A percentile compares a stretch with the other conserved stretches of the same genome.
Conservation (phyloP, 2,329 filamentous ascomycete species). For the Claviceps spartinae region DNA sequence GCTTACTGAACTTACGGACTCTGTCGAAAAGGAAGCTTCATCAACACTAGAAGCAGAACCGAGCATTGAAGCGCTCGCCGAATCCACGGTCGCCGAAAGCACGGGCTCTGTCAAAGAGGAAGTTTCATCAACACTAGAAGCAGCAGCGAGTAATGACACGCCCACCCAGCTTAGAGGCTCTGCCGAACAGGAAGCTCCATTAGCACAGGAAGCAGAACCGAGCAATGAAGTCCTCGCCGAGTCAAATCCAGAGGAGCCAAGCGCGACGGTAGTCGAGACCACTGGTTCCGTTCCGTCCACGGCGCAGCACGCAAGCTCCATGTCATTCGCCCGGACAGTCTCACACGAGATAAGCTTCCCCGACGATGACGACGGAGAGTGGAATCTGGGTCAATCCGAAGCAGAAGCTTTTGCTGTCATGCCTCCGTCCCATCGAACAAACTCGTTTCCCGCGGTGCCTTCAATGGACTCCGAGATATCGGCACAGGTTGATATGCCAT, state of each 20-base stretch:
- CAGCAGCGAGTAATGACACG: neutral
- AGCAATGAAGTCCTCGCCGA: neutral
- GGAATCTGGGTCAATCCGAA: conserved; percentile 36
- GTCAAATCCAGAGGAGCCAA: neutral
- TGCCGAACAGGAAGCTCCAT: neutral
- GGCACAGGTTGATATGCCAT: conserved; percentile 21
- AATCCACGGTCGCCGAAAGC: neutral
- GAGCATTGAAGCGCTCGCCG: neutral
- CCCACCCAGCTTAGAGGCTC: neutral
- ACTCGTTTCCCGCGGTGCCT: conserved; percentile 49
- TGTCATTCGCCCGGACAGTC: conserved; percentile 51
- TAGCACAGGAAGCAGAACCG: neutral
- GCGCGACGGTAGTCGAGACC: neutral
- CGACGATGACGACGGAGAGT: conserved; percentile 46
- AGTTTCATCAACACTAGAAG: neutral
- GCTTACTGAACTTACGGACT: too few species aligned
- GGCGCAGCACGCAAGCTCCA: conserved; percentile 44
- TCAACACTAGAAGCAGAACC: neutral
- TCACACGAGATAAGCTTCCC: conserved; percentile 47
- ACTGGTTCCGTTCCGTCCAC: conserved; percentile 11
- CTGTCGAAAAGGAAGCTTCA: neutral
- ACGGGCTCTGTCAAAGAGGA: neutral
- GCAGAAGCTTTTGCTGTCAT: conserved; percentile 48
- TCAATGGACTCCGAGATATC: conserved; percentile 19
- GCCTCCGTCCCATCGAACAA: conserved; percentile 42